These are phyloP conservation scores for Histomonas meleagridis DNA, from an alignment of 208 protist genomes.

Conservation along the genomic window DNA sequence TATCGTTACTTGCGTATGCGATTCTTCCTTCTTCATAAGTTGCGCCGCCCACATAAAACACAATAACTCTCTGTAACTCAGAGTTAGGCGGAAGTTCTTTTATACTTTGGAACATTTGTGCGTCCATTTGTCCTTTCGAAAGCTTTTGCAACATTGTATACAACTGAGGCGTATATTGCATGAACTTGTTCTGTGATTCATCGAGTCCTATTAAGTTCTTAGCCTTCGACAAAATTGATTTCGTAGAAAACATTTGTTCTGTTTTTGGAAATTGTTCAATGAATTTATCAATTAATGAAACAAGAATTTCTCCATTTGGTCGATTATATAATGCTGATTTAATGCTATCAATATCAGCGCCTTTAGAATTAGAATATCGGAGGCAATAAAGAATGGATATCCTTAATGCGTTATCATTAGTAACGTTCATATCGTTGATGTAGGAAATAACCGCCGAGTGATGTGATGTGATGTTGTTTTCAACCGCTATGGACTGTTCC, in stretches of 20 bases:
- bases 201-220: background rate
- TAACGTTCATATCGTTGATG: background rate
- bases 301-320: background rate
- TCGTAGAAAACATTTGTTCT: background rate
- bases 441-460: background rate
- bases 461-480: background rate
- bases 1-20: background rate
- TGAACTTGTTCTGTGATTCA: background rate
- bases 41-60: background rate
- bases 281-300: background rate
- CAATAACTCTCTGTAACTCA: background rate
- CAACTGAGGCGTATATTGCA: background rate
- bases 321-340: background rate
- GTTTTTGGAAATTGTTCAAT: background rate
- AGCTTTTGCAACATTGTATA: background rate
- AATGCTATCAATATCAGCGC: background rate
- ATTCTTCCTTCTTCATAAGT: background rate
- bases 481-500: background rate
- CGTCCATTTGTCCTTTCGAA: background rate
- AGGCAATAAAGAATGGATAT: background rate
- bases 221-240: background rate
- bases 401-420: background rate
- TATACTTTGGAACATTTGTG: background rate
- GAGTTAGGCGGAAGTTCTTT: background rate
- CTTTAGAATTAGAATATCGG: background rate